Base-by-base conservation (phyloP, 2,329 filamentous ascomycete species). In the Fusarium beomiforme region DNA sequence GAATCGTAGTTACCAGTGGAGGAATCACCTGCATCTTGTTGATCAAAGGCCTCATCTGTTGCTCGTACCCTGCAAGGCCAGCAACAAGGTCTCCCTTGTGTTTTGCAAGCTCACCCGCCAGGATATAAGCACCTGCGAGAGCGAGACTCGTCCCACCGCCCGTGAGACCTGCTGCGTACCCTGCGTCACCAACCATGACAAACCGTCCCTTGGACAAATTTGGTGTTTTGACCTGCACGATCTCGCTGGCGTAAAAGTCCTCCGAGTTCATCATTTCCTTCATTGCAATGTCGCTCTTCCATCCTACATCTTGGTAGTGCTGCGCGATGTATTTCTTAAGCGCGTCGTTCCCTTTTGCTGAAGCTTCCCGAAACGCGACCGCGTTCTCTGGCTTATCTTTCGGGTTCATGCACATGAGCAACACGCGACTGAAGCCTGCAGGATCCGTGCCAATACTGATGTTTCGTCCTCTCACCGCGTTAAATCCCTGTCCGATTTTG, bases 181-280 rank as follows among this genome's bases (percentile, higher is more conserved):
- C 86, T 8, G 87, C 85, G 56, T 89, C 87, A 0, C 86, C 87
- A 3, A 88, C 70, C 3, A 87, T 76, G 2, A 80, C 81, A n/a
- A 87, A 81, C 1, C 84, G 83, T 0, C 83, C 82, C 0, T 78
- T 78, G 6, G 78, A 83, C 54, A 81, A 71, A 13, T 44, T 49
- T 3, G 81, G 74, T 57, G 85, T 64, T 43, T 82, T 83, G 33
- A 90, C 82, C 34, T 84, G 80, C 0, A 79, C 81, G 46, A 86
- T 75, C 7, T 81, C 77, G 56, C 83, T 79, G 50, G 80, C 79
- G 70, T 87, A 87, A 59, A 87, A 87, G 69, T 87, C 82, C 4
- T 79, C 73, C 0, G 80, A 47, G 34, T 36, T 61, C 61, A 65
- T 54, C 78, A 84, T 80, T 2, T 77, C 79, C 6, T 76, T 67